Percentiles rank a stretch among this genome's conserved stretches.
Evolutionary conservation across 1,284 basidiomycete species (phyloP).

Genomic region (Cryptococcus sp.): DNA sequence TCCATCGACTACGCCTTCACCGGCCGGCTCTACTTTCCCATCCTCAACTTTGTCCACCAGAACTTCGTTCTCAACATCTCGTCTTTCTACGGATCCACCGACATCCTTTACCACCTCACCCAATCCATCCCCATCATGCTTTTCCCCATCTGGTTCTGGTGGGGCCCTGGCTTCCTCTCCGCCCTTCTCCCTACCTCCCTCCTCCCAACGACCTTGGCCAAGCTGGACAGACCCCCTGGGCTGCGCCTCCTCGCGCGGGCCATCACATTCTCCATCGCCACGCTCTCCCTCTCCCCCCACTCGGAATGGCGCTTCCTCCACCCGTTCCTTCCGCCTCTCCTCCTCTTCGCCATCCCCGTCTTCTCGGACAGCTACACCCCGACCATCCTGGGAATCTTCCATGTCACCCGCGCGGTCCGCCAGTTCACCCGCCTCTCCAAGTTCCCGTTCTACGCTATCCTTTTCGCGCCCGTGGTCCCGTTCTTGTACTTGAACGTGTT

Average conservation of each 20-base stretch:
- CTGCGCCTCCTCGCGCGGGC: conserved; percentile 56
- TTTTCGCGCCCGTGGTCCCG: conserved; percentile 57
- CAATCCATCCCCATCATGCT: conserved; percentile 83
- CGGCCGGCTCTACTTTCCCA: conserved; percentile 37
- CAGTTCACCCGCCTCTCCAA: conserved; percentile 35
- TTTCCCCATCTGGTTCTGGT: conserved; percentile 68
- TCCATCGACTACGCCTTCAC: conserved; percentile 41
- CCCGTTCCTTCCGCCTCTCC: conserved; percentile 80
- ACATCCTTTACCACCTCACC: conserved; percentile 83
- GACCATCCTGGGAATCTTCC: conserved; percentile 37
- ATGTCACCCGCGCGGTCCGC: conserved; percentile 25
- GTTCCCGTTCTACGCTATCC: conserved; percentile 53
- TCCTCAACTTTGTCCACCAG: conserved; percentile 68
- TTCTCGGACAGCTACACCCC: conserved; percentile 56
- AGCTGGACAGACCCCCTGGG: conserved; percentile 35
- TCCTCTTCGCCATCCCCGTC: conserved; percentile 72
- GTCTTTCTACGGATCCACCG: conserved; percentile 85
- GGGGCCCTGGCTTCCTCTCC: conserved; percentile 56
- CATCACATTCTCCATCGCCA: conserved; percentile 61
- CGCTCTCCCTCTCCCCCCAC: conserved; percentile 78
- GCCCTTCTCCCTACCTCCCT: conserved; percentile 20
- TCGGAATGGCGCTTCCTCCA: conserved; percentile 98
- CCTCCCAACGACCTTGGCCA: conserved; percentile 46
- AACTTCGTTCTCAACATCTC: conserved; percentile 84
- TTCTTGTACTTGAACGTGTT: conserved; percentile 66